Conservation (phyloP, 129 eudicot genomes). For the Helichrysum umbraculigerum region DNA sequence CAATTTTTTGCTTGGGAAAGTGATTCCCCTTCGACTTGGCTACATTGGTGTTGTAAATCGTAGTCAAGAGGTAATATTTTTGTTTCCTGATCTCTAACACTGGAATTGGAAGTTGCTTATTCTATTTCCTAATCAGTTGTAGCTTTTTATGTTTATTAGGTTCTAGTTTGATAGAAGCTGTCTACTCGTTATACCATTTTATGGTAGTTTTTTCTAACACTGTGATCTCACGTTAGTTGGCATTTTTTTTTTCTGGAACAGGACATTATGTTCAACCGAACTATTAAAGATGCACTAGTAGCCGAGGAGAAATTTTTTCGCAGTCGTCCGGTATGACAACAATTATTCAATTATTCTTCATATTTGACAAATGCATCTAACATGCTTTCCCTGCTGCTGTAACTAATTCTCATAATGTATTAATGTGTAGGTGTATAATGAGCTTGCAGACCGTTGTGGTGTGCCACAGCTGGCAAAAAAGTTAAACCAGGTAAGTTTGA, state of each 20-base stretch:
- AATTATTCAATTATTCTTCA: background rate
- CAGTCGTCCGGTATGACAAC: slow-evolving; percentile 74
- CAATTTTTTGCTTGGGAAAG: slow-evolving; percentile 95
- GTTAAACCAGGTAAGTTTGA: slow-evolving; percentile 72
- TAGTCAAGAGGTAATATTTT: slow-evolving; percentile 84
- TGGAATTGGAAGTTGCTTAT: background rate
- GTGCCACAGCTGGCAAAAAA: slow-evolving; percentile 94
- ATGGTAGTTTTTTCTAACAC: background rate
- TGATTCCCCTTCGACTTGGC: slow-evolving; percentile 91
- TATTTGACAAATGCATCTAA: slow-evolving; percentile 1
- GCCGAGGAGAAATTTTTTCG: slow-evolving; percentile 99
- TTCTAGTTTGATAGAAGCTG: slow-evolving; percentile 7
- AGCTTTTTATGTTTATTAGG: background rate
- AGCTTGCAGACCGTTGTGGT: slow-evolving; percentile 95
- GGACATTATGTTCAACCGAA: slow-evolving; percentile 77
- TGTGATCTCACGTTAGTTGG: background rate
- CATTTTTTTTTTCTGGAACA: slow-evolving; percentile 12
- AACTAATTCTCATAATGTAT: slow-evolving; percentile 10
- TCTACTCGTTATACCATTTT: background rate
- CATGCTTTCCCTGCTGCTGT: slow-evolving; percentile 1
- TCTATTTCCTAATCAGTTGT: background rate
- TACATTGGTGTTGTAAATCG: slow-evolving; percentile 97
- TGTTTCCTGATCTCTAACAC: background rate
- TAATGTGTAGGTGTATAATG: slow-evolving; percentile 71
- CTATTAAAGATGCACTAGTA: slow-evolving; percentile 85